A percentile compares a stretch with the other conserved stretches of the same genome.
phyloP scores from a whole-genome alignment of 306 rosid genomes.

The Carpinus viminea region DNA sequence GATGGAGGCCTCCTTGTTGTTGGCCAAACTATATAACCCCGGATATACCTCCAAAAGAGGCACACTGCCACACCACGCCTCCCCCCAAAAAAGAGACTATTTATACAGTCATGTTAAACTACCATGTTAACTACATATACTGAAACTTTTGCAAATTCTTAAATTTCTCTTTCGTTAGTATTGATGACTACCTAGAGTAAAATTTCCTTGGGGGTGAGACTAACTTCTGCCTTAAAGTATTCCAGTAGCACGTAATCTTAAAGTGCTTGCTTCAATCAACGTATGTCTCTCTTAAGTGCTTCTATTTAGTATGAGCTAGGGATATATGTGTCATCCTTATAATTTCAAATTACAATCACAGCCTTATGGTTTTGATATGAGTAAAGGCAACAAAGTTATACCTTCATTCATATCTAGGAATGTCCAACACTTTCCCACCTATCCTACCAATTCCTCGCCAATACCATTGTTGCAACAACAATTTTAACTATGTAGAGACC shows the following conservation, averaged over 20 bases:
- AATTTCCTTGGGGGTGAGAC: not conserved
- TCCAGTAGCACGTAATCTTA: not conserved
- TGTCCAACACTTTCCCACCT: not conserved
- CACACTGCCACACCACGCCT: no score
- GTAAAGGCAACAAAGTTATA: not conserved
- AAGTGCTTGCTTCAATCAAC: not conserved
- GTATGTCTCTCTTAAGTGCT: not conserved
- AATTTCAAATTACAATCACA: no score
- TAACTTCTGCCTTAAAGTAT: not conserved
- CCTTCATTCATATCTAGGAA: not conserved
- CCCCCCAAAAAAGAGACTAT: no score
- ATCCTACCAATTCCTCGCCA: not conserved
- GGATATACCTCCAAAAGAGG: no score
- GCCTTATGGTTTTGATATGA: no score
- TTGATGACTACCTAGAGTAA: not conserved
- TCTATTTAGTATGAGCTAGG: not conserved
- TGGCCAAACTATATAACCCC: no score
- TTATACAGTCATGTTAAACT: not conserved
- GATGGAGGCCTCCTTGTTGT: no score
- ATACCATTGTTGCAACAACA: not conserved
- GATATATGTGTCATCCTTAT: no score
- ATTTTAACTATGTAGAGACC: not conserved
- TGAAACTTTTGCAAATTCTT: not conserved
- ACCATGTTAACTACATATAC: not conserved
- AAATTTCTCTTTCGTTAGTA: not conserved